Evolutionary conservation across 1,284 basidiomycete species (phyloP), one percentile per base, ranked within the genome.

Genomic region (Puccinia horiana): DNA sequence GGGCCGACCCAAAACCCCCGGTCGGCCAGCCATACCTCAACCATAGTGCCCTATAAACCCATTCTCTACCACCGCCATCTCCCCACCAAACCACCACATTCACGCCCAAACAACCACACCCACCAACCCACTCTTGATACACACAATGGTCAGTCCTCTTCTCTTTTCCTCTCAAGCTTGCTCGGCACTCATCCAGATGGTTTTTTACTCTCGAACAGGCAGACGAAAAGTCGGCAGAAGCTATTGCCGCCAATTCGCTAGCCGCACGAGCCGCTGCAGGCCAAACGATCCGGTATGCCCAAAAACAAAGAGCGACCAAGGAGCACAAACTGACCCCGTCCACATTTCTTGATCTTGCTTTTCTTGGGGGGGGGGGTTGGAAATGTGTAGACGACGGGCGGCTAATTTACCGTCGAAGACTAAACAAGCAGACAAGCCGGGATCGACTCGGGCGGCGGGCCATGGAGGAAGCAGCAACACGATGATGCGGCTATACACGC

Each of bases 381-480:
- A 1, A 16, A 23, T 54, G 0, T n/a, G 42, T 40, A 85, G 85
- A 61, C 84, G 85, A 83, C 83, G 86, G 83, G 83, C 85, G 20
- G 85, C 80, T 20, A 75, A 86, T 67, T 84, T 85, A 69, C 84
- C 84, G 6, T 85, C 85, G n/a, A 84, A 84, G 47, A 47, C 23
- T 29, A 69, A 81, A 29, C 61, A 82, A 76, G 72, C n/a, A 9
- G 80, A 82, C 61, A 84, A 85, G 83, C 86, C 86, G 67, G 85
- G 86, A 83, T 86, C 85, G 67, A 84, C 86, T 26, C 84, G 86
- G 12, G 86, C 86, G 16, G 86, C 86, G n/a, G 86, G 86, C 35
- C 86, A 86, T 12, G 86, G 86, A 58, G 86, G 86, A 18, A 86
- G 86, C 65, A 86, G 86, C 40, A 87, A 85, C 81, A 87, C 86